phyloP scores from a whole-genome alignment of 2,329 filamentous ascomycete genomes.

The Aspergillus floridensis region DNA sequence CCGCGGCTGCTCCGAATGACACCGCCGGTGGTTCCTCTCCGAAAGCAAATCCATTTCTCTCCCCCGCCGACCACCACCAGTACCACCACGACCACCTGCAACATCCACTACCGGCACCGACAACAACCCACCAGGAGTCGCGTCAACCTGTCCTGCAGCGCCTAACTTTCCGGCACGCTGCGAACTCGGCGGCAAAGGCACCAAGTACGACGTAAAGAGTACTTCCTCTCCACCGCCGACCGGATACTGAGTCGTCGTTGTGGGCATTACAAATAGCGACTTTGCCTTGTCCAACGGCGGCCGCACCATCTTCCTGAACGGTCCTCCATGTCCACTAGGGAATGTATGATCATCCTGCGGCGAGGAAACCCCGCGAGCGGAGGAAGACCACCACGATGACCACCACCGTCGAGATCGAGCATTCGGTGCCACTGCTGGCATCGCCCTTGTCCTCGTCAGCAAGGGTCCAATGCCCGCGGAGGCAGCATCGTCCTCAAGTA shows the following conservation, averaged over 20 bases:
- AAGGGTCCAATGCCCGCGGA: conserved; percentile 35
- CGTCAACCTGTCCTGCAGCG: not conserved
- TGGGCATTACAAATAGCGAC: conserved; percentile 31
- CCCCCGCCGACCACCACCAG: not conserved
- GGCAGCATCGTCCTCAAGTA: conserved; percentile 28
- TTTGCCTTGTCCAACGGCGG: conserved; percentile 32
- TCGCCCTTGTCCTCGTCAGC: conserved; percentile 2
- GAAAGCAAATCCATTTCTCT: conserved; percentile 1
- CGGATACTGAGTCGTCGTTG: conserved; percentile 8
- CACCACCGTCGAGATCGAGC: conserved; percentile 23
- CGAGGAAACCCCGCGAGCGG: not conserved
- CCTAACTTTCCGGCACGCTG: not conserved
- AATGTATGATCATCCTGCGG: not conserved
- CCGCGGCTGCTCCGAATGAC: conserved; percentile 39
- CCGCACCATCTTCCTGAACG: conserved; percentile 30
- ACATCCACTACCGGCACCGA: conserved; percentile 2
- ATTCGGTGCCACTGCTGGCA: not conserved
- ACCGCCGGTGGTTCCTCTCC: conserved; percentile 33
- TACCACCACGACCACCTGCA: not conserved
- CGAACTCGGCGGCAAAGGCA: conserved; percentile 10
- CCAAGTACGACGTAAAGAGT: conserved; percentile 21
- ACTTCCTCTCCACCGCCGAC: conserved; percentile 11
- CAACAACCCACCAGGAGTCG: not conserved
- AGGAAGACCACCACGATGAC: conserved; percentile 15
- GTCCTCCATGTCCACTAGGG: not conserved